These are phyloP conservation scores for Penicillium sp. DNA, from an alignment of 2,329 filamentous ascomycete species.

Conservation along the genomic window DNA sequence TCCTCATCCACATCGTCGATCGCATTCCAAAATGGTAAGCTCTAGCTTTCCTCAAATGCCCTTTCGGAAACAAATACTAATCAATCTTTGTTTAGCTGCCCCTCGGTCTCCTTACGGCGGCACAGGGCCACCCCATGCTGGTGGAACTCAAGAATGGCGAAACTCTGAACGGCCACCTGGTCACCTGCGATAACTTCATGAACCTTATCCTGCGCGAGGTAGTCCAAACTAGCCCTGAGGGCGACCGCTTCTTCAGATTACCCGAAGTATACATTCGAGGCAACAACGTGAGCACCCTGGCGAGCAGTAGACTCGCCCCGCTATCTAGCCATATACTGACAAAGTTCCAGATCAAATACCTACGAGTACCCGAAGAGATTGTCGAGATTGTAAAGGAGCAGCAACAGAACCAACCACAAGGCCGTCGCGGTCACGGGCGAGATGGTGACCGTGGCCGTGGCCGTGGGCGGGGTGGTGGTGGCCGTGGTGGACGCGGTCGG, in stretches of 20 bases:
- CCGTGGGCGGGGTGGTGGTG: slow-evolving; percentile 43
- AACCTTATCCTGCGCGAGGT: slow-evolving; percentile 97
- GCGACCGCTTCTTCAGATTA: slow-evolving; percentile 87
- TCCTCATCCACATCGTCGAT: slow-evolving; percentile 17
- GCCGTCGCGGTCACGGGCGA: slow-evolving; percentile 43
- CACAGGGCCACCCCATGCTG: slow-evolving; percentile 96
- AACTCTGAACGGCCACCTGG: slow-evolving; percentile 91
- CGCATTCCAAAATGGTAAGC: slow-evolving; percentile 24
- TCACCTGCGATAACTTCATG: slow-evolving; percentile 99
- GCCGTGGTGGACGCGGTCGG: slow-evolving; percentile 44
- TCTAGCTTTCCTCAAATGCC: background rate
- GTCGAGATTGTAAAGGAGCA: slow-evolving; percentile 92
- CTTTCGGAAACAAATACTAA: background rate
- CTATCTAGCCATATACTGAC: slow-evolving; percentile 4
- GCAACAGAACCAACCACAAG: slow-evolving; percentile 65
- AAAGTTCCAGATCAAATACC: slow-evolving; percentile 82
- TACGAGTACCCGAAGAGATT: slow-evolving; percentile 93
- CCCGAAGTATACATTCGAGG: slow-evolving; percentile 95
- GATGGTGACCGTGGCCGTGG: slow-evolving; percentile 38
- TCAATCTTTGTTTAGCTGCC: slow-evolving; percentile 51
- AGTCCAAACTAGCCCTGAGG: slow-evolving; percentile 91
- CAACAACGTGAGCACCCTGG: slow-evolving; percentile 72
- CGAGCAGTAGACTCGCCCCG: background rate
- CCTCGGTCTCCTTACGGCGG: slow-evolving; percentile 82
- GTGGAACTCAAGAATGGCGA: slow-evolving; percentile 97